Percentiles rank a stretch among this genome's conserved stretches.
phyloP scores from a whole-genome alignment of 2,329 filamentous ascomycete genomes.

The Penicillium sp. region DNA sequence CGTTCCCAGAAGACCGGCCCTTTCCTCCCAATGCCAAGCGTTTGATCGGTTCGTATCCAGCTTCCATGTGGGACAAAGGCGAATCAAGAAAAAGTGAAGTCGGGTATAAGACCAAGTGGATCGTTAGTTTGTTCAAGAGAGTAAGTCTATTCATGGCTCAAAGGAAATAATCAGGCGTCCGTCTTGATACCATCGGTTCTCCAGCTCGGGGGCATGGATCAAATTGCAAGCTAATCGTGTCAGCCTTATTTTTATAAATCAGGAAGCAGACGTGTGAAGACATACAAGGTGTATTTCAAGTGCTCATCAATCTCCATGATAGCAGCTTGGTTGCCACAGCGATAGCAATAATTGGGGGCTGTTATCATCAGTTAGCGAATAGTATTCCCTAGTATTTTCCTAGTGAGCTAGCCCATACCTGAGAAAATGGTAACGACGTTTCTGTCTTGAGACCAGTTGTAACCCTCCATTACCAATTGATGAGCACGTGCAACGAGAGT shows the following conservation, averaged over 20 bases:
- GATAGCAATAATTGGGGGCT: constrained; percentile 95
- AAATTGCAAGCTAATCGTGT: constrained; percentile 77
- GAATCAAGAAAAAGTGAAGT: constrained; percentile 7
- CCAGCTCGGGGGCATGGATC: constrained; percentile 96
- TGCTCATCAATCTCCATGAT: constrained; percentile 99
- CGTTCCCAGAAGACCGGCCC: constrained; percentile 5
- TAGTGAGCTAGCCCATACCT: constrained; percentile 50
- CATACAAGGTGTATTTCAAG: constrained; percentile 98
- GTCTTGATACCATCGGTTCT: constrained; percentile 97
- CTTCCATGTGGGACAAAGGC: constrained; percentile 4
- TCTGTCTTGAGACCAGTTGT: constrained; percentile 98
- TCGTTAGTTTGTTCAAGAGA: constrained; percentile 11
- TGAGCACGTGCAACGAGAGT: constrained; percentile 94
- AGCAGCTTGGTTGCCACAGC: constrained; percentile 98
- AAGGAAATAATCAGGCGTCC: constrained; percentile 98
- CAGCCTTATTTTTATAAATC: constrained; percentile 9
- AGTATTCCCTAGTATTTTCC: neutral
- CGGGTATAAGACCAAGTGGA: constrained; percentile 12
- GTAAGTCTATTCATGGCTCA: constrained; percentile 43
- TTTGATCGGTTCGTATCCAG: neutral
- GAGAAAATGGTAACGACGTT: constrained; percentile 99
- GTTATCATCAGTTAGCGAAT: constrained; percentile 5
- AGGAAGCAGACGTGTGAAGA: constrained; percentile 22
- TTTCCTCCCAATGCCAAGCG: constrained; percentile 6
- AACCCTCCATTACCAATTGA: constrained; percentile 98